Percentiles rank a stretch among this genome's conserved stretches.
Evolutionary conservation across 768 basidiomycete species (phyloP).

Genomic region (Suillus hirtellus): DNA sequence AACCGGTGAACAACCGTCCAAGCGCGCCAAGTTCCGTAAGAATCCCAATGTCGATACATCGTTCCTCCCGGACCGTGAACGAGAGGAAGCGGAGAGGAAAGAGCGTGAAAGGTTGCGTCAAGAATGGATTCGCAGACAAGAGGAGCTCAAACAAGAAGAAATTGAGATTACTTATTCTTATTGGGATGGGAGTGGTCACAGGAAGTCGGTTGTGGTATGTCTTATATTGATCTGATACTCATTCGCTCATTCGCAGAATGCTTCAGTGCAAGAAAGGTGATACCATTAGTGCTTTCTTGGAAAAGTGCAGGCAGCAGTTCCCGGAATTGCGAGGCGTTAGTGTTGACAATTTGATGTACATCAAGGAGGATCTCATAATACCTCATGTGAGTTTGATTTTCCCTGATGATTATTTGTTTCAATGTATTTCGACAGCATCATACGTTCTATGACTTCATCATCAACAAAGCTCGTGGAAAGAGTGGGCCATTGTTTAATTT

Average conservation of each 20-base stretch:
- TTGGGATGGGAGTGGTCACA: slow-evolving; percentile 98
- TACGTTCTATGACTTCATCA: slow-evolving; percentile 97
- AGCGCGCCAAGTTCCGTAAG: slow-evolving; percentile 84
- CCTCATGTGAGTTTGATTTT: slow-evolving; percentile 68
- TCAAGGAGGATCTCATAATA: slow-evolving; percentile 99
- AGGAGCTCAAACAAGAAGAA: slow-evolving; percentile 65
- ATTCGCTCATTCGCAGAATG: slow-evolving; percentile 7
- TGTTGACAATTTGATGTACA: slow-evolving; percentile 98
- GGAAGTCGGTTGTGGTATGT: slow-evolving; percentile 86
- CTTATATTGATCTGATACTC: neutral
- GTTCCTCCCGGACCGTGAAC: slow-evolving; percentile 96
- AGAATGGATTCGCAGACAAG: slow-evolving; percentile 80
- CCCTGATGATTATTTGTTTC: slow-evolving; percentile 7
- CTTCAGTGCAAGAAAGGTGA: slow-evolving; percentile 96
- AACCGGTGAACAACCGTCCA: slow-evolving; percentile 50
- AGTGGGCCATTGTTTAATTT: slow-evolving; percentile 98
- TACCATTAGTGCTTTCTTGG: slow-evolving; percentile 80
- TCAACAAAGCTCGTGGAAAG: slow-evolving; percentile 98
- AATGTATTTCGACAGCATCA: slow-evolving; percentile 65
- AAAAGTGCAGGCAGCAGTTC: slow-evolving; percentile 91
- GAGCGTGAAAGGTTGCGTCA: slow-evolving; percentile 87
- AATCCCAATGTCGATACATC: slow-evolving; percentile 97
- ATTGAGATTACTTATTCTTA: slow-evolving; percentile 96
- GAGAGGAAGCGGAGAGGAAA: slow-evolving; percentile 88
- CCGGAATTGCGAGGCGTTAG: slow-evolving; percentile 88